Evolutionary conservation across 345 rosid species (phyloP), one percentile per base, ranked within the genome.

Genomic region (Dipteronia dyeriana): DNA sequence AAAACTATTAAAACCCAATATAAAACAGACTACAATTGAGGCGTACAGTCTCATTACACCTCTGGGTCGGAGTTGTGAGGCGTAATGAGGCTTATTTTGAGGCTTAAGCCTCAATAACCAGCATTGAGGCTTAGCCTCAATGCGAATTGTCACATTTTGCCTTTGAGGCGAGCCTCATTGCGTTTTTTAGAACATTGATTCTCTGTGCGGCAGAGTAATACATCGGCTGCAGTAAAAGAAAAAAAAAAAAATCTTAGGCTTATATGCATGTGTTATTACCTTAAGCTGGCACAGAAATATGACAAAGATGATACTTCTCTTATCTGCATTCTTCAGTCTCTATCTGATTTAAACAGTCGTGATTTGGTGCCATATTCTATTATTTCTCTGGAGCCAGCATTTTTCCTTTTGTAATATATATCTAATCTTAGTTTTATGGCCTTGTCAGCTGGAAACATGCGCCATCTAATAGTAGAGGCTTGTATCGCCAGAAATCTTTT

Each of bases 401-500:
- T 41, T 49, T n/a, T 45, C 13, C 49, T 68, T 61, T n/a, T 47
- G 79, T 16, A 45, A 20, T 9, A n/a, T 38, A 25, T 70, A 70
- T 45, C 71, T 76, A 53, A 79, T 78, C 25, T 38, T 66, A 57
- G 67, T 34, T 65, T 49, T 63, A 25, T 88, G 75, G 54, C 68
- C 29, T 78, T 80, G 69, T 85, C 90, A 96, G 99, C 91, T 86
- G 99, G 99, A 84, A 92, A 96, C 88, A 84, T 96, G 97, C 92
- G 94, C 53, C 99, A 96, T 82, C 86, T 96, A 85, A 94, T 96
- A 81, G 94, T 96, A 59, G 98, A 96, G 91, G 97, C 98, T 75
- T 92, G 97, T 85, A 91, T 94, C 60, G 90, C 97, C 17, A 91
- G 99, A 87, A 88, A 90, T 83, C 54, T 96, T 74, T 82, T 96